phyloP scores from a whole-genome alignment of 2,329 filamentous ascomycete genomes.

The Colletotrichum liriopes region DNA sequence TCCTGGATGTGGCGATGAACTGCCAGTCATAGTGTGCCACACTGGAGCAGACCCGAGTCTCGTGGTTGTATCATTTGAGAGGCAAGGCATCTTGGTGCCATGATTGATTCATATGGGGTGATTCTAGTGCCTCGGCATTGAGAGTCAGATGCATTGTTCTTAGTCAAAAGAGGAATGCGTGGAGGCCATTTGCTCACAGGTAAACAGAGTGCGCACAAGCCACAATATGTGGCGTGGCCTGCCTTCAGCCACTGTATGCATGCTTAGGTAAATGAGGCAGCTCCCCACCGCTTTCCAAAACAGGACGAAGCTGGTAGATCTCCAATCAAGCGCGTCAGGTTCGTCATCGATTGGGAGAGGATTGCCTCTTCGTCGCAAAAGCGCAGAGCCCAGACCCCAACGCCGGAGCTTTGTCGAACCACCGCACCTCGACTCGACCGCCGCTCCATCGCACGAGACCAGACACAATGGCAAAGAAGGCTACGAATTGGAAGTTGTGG shows the following conservation, averaged over 20 bases:
- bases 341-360: conserved; percentile 39
- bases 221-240: conserved; percentile 1
- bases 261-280: neutral
- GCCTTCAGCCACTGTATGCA: neutral
- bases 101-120: neutral
- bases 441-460: neutral
- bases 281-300: conserved; percentile 34
- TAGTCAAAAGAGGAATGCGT: neutral
- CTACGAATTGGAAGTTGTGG: conserved; percentile 70
- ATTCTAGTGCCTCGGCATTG: neutral
- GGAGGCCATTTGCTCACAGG: neutral
- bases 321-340: conserved; percentile 39
- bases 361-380: conserved; percentile 13
- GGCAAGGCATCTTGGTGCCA: neutral
- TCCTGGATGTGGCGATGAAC: neutral
- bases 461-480: conserved; percentile 60
- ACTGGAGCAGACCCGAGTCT: neutral
- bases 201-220: conserved; percentile 12
- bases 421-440: neutral
- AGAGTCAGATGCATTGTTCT: neutral
- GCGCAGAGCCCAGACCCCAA: neutral
- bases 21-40: neutral
- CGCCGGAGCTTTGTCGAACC: neutral
- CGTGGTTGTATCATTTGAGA: neutral
- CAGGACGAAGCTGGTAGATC: conserved; percentile 7